Base-by-base conservation (phyloP, 805 yeast species). In the Zygoascus biomembranicola region DNA sequence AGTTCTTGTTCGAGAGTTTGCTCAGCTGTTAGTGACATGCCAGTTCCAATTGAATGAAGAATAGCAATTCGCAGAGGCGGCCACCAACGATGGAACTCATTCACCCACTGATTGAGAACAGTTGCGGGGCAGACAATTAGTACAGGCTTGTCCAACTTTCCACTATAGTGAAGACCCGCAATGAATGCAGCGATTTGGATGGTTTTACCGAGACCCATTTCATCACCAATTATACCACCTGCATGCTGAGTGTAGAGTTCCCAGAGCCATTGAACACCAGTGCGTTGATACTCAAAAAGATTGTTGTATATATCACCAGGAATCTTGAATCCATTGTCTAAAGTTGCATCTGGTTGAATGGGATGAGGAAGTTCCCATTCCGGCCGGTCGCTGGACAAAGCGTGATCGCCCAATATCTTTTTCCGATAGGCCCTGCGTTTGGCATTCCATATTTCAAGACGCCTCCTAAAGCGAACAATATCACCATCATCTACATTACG, bases 261-360 rank as follows among this genome's bases (percentile, higher is more conserved):
- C 84, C 95, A 90, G 1, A 94, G 77, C 99, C 99, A 92, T 63
- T 94, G 96, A 1, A 94, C 97, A 57, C 98, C 89, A 0, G 98
- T 94, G 62, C 87, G 87, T 63, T 94, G 99, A 66, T 94, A 94
- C 58, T 88, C 96, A 63, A 94, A 94, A 13, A 94, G 70, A 4
- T 89, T 77, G 0, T 94, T 84, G 67, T 85, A 89, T 0, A 94
- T 82, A 59, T 92, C 97, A 2, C 97, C 98, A 0, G 99, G 98
- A 0, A 94, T 73, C 55, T 72, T 77, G 67, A 84, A 89, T 8
- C 77, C 79, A 41, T 78, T 80, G 63, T 88, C 85, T 5, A 92
- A 69, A 6, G 78, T 74, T 0, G 95, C 90, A 66, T 89, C 97
- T 0, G 87, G 77, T 26, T 78, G 73, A 0, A 78, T 70, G 0